Conservation (phyloP, 306 rosid species). For the Lupinus albus region DNA sequence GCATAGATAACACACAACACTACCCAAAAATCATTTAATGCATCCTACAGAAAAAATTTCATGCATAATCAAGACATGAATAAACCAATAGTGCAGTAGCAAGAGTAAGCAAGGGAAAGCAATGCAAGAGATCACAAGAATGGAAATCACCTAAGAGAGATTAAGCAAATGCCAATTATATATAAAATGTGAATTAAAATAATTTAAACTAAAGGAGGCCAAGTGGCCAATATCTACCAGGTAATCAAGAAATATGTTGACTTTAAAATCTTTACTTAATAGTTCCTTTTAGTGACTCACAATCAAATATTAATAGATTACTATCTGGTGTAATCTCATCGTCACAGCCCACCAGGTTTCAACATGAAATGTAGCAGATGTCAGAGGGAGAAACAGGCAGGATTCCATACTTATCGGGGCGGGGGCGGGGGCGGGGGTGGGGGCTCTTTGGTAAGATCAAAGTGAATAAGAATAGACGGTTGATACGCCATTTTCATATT, state of each 20-base stretch:
- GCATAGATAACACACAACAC: neutral
- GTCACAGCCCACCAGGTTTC: slow-evolving; percentile 10
- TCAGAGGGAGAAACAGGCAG: neutral
- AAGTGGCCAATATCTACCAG: neutral
- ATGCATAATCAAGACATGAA: neutral
- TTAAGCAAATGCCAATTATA: neutral
- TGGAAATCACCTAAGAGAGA: neutral
- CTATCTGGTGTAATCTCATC: slow-evolving; percentile 6
- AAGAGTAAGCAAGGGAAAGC: neutral
- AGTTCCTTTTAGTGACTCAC: neutral
- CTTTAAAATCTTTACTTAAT: neutral
- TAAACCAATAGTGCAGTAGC: neutral
- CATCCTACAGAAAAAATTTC: neutral
- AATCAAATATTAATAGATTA: neutral
- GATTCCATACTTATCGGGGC: too few species aligned
- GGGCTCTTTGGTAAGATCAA: too few species aligned
- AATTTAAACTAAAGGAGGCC: neutral
- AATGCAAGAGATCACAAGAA: neutral
- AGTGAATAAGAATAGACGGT: neutral
- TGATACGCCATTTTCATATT: slow-evolving; percentile 21
- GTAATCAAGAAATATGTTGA: neutral
- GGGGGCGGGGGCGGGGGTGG: too few species aligned
- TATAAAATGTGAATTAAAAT: neutral
- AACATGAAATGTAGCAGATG: neutral
- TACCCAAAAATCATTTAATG: neutral